Evolutionary conservation across 2,329 filamentous ascomycete genomes (phyloP).

Genomic region (Albophoma yamanashiensis): DNA sequence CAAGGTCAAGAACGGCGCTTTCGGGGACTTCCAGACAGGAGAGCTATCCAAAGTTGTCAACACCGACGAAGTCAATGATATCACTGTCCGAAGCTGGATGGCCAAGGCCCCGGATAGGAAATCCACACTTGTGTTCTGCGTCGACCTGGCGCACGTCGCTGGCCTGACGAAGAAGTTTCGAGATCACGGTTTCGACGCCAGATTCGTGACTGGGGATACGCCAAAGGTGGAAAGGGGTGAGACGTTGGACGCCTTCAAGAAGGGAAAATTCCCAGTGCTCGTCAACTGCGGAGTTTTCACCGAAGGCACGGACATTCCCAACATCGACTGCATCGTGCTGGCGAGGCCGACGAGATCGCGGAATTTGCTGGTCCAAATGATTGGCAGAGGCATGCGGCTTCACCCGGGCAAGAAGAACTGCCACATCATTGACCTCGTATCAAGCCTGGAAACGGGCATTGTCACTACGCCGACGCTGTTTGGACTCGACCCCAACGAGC

Average conservation of each 20-base stretch:
- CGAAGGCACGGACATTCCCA: constrained; percentile 95
- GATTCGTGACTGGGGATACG: constrained; percentile 79
- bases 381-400: constrained; percentile 83
- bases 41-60: constrained; percentile 81
- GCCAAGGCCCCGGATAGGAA: constrained; percentile 61
- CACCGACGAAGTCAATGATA: constrained; percentile 66
- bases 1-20: constrained; percentile 46
- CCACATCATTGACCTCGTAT: constrained; percentile 94
- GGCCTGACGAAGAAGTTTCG: constrained; percentile 69
- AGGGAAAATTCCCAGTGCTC: constrained; percentile 70
- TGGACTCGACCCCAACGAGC: constrained; percentile 72
- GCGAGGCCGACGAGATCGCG: constrained; percentile 81
- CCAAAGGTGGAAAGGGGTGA: constrained; percentile 55
- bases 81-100: constrained; percentile 80
- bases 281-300: constrained; percentile 96
- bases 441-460: constrained; percentile 72
- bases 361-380: constrained; percentile 97
- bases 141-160: constrained; percentile 74
- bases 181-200: constrained; percentile 67
- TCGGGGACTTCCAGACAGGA: constrained; percentile 67
- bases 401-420: constrained; percentile 75
- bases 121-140: constrained; percentile 89
- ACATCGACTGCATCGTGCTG: constrained; percentile 86
- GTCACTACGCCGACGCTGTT: constrained; percentile 88
- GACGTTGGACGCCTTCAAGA: constrained; percentile 65